phyloP scores from a whole-genome alignment of 2,329 filamentous ascomycete genomes.

The Fusarium buharicum region DNA sequence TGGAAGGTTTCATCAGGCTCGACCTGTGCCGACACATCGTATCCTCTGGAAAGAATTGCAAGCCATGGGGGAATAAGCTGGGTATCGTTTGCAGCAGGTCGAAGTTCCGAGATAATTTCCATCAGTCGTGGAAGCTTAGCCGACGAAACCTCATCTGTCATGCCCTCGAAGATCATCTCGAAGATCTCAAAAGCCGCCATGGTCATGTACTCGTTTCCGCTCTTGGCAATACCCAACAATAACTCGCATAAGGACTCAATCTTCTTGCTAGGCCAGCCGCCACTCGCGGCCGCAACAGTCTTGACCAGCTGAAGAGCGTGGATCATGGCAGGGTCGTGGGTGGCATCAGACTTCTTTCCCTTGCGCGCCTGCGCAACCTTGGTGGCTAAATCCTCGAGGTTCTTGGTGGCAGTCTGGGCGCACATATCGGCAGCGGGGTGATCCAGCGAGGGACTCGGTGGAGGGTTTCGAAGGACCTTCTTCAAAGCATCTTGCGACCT shows the following conservation, averaged over 20 bases:
- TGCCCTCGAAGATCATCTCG: slow-evolving; percentile 93
- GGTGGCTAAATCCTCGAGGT: slow-evolving; percentile 76
- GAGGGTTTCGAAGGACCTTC: slow-evolving; percentile 83
- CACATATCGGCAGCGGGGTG: slow-evolving; percentile 97
- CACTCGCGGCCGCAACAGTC: slow-evolving; percentile 84
- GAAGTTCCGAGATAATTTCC: slow-evolving; percentile 90
- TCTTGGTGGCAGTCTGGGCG: slow-evolving; percentile 87
- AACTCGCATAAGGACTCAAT: slow-evolving; percentile 93
- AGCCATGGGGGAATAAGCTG: slow-evolving; percentile 97
- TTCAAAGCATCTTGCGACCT: slow-evolving; percentile 89
- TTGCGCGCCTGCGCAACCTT: slow-evolving; percentile 72
- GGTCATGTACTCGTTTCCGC: slow-evolving; percentile 93
- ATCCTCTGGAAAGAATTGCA: slow-evolving; percentile 91
- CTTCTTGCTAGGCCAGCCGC: slow-evolving; percentile 96
- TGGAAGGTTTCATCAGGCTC: slow-evolving; percentile 91
- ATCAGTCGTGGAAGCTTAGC: slow-evolving; percentile 89
- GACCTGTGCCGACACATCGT: slow-evolving; percentile 90
- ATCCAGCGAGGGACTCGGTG: slow-evolving; percentile 90
- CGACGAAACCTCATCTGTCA: slow-evolving; percentile 87
- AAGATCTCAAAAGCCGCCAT: slow-evolving; percentile 98
- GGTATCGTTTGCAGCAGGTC: slow-evolving; percentile 91
- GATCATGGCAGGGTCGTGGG: slow-evolving; percentile 84
- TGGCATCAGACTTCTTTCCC: slow-evolving; percentile 67
- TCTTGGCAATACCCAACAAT: slow-evolving; percentile 86
- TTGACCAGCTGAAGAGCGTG: slow-evolving; percentile 94